Conservation (phyloP, 1,284 basidiomycete genomes). For the Ganoderma lucidum region DNA sequence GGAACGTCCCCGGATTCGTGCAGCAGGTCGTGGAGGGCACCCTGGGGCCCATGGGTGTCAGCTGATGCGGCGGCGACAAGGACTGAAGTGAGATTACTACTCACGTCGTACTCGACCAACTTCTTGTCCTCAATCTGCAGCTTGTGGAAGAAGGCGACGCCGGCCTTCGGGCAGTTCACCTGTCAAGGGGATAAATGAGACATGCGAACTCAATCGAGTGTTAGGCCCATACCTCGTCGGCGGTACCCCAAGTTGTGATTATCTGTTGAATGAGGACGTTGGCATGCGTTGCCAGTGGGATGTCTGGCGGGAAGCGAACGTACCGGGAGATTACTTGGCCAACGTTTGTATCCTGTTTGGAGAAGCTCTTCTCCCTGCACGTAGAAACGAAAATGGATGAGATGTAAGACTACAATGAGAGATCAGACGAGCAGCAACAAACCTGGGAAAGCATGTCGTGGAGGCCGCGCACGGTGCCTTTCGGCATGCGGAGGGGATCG, state of each 20-base stretch:
- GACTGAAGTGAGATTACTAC: constrained; percentile 41
- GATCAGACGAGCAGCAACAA: not conserved
- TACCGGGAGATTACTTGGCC: not conserved
- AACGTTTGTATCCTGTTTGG: not conserved
- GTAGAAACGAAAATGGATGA: not conserved
- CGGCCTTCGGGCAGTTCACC: constrained; percentile 68
- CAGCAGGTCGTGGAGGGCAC: not conserved
- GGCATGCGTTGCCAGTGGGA: not conserved
- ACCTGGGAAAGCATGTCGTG: constrained; percentile 1
- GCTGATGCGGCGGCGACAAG: not conserved
- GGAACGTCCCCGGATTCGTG: not conserved
- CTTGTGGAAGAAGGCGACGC: constrained; percentile 68
- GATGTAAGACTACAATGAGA: not conserved
- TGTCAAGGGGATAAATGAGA: constrained; percentile 33
- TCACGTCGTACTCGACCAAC: constrained; percentile 44
- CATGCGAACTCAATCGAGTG: not conserved
- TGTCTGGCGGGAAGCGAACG: not conserved
- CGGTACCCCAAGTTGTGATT: not conserved
- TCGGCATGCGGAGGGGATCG: not conserved
- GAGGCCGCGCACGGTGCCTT: not conserved
- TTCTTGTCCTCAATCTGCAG: constrained; percentile 70
- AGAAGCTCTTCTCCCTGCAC: not conserved
- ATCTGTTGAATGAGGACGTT: not conserved
- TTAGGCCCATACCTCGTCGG: not conserved
- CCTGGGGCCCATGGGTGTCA: not conserved